A percentile compares a stretch with the other conserved stretches of the same genome.
phyloP scores from a whole-genome alignment of 2,329 filamentous ascomycete genomes.

The Magnaporthiopsis poae region DNA sequence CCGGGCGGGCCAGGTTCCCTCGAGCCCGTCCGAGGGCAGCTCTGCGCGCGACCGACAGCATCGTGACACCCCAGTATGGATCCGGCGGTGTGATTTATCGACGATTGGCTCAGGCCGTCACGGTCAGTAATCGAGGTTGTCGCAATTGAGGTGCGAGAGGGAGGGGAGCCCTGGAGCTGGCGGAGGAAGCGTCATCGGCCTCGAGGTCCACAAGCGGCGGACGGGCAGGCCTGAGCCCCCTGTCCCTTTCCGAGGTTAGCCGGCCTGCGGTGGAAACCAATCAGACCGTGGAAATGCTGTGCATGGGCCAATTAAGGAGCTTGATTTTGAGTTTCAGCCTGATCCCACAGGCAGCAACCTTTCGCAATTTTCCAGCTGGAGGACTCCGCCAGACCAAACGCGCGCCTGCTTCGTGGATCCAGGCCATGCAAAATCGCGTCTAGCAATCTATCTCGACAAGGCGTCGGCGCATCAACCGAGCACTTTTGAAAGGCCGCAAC shows the following conservation, averaged over 20 bases:
- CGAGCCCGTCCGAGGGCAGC: conserved; percentile 2
- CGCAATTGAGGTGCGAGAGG: neutral
- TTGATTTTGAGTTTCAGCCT: neutral
- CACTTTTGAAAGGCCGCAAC: neutral
- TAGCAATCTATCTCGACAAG: neutral
- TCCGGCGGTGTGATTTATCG: neutral
- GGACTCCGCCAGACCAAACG: neutral
- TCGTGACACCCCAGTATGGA: neutral
- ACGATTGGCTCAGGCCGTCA: neutral
- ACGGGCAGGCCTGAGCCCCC: neutral
- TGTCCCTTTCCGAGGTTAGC: neutral
- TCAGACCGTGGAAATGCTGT: neutral
- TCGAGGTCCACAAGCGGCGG: neutral
- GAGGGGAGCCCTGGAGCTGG: neutral
- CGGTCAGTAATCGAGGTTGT: neutral
- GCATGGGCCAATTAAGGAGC: neutral
- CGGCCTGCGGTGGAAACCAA: neutral
- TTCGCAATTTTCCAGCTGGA: neutral
- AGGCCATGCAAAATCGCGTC: neutral
- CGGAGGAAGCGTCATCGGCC: conserved; percentile 2
- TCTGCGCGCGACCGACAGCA: conserved; percentile 9
- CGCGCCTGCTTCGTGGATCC: neutral
- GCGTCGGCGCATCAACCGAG: neutral
- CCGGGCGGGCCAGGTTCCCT: conserved; percentile 1
- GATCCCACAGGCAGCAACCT: neutral